phyloP scores from a whole-genome alignment of 768 basidiomycete species.

The Rhodosporidiobolus odoratus region DNA sequence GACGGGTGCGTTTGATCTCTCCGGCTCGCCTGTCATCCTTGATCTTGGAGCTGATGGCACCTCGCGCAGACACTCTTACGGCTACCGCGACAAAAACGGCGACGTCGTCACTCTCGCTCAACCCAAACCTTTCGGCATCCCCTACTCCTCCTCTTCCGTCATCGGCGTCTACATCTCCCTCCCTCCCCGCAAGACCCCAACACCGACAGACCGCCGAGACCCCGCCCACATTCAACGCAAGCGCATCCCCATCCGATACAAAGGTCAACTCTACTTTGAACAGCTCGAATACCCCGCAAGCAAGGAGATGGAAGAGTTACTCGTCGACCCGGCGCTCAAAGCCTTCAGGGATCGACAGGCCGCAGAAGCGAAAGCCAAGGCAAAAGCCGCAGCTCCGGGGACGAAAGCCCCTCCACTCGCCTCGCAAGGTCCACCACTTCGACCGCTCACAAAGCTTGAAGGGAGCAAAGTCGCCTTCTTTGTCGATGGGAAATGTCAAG shows the following conservation, averaged over 20 bases:
- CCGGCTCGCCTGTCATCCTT: neutral
- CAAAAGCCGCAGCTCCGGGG: conserved; percentile 56
- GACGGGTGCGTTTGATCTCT: conserved; percentile 55
- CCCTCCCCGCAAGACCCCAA: conserved; percentile 51
- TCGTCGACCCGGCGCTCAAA: conserved; percentile 57
- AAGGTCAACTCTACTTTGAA: conserved; percentile 96
- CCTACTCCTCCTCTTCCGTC: conserved; percentile 76
- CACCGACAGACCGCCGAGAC: conserved; percentile 58
- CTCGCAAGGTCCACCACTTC: conserved; percentile 48
- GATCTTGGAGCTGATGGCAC: neutral
- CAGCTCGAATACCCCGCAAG: conserved; percentile 76
- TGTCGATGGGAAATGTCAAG: conserved; percentile 79
- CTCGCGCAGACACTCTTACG: conserved; percentile 53
- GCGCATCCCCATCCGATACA: conserved; percentile 88
- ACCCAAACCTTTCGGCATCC: conserved; percentile 66
- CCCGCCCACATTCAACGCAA: conserved; percentile 79
- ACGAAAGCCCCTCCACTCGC: conserved; percentile 45
- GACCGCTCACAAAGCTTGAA: conserved; percentile 64
- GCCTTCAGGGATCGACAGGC: conserved; percentile 57
- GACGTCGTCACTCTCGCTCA: conserved; percentile 83
- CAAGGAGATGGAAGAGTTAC: conserved; percentile 86
- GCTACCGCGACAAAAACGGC: conserved; percentile 81
- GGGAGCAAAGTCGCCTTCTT: conserved; percentile 81
- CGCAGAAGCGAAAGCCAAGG: conserved; percentile 55
- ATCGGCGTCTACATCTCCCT: conserved; percentile 90